Percentiles rank a stretch among this genome's conserved stretches.
These are phyloP conservation scores for Fraxinus anomala DNA, from an alignment of 257 asterid genomes.

Conservation along the genomic window DNA sequence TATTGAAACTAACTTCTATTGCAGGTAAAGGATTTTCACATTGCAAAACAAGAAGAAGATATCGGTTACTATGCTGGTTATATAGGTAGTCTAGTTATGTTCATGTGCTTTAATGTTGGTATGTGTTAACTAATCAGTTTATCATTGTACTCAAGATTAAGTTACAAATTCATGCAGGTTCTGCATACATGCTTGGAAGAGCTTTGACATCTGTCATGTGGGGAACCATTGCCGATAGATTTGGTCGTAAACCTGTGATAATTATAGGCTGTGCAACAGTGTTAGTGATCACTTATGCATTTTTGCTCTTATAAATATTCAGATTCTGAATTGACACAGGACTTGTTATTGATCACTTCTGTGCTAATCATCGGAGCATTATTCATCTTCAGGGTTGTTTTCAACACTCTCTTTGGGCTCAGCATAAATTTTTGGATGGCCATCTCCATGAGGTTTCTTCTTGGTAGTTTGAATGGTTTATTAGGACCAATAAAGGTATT, in stretches of 20 bases:
- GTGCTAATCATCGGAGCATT: constrained; percentile 10
- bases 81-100: constrained; percentile 46
- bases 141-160: constrained; percentile 7
- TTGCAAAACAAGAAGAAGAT: constrained; percentile 76
- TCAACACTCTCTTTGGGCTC: constrained; percentile 81
- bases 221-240: constrained; percentile 69
- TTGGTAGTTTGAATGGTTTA: constrained; percentile 74
- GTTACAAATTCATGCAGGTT: constrained; percentile 42
- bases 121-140: background rate
- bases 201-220: constrained; percentile 66
- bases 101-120: background rate
- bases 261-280: constrained; percentile 59
- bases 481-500: constrained; percentile 80
- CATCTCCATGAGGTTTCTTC: constrained; percentile 65
- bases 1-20: constrained; percentile 16
- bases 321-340: background rate
- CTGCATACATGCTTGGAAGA: constrained; percentile 76
- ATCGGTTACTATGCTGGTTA: constrained; percentile 76
- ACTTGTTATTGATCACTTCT: background rate
- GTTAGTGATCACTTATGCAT: constrained; percentile 40
- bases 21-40: constrained; percentile 69
- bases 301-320: constrained; percentile 4
- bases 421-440: constrained; percentile 84
- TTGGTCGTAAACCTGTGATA: constrained; percentile 75
- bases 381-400: constrained; percentile 56